Conservation (phyloP, 768 basidiomycete species). For the Nidula microcarpa region DNA sequence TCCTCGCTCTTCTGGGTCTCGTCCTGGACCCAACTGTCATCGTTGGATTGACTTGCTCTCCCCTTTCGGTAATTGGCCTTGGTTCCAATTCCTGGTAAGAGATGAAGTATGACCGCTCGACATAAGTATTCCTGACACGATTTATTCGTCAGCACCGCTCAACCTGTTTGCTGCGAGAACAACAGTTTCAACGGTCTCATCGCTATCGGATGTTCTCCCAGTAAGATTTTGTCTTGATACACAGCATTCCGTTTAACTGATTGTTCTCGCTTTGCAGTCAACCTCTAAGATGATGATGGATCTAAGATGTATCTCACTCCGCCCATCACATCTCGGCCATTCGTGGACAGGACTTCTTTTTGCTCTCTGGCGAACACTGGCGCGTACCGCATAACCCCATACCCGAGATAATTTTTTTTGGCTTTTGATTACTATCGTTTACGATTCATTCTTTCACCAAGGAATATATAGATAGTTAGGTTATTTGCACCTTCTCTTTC, state of each 20-base stretch:
- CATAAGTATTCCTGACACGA: neutral
- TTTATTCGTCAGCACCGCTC: slow-evolving; percentile 20
- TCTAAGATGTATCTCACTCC: neutral
- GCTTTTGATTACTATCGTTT: neutral
- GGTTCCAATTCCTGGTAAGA: slow-evolving; percentile 28
- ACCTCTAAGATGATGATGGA: slow-evolving; percentile 8
- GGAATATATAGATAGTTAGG: neutral
- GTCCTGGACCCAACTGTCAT: slow-evolving; percentile 12
- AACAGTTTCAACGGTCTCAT: slow-evolving; percentile 42
- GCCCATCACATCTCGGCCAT: neutral
- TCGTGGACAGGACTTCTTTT: neutral
- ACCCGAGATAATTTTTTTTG: slow-evolving; percentile 1
- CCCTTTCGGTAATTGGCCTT: slow-evolving; percentile 24
- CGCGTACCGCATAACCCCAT: neutral
- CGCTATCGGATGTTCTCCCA: slow-evolving; percentile 36
- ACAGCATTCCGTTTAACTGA: neutral
- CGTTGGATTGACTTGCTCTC: slow-evolving; percentile 34
- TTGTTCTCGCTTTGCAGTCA: slow-evolving; percentile 12
- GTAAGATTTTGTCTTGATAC: slow-evolving; percentile 22
- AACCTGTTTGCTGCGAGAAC: slow-evolving; percentile 45
- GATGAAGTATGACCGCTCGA: neutral
- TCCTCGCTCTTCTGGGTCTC: slow-evolving; percentile 29
- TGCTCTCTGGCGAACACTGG: neutral
- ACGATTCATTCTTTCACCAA: slow-evolving; percentile 17
- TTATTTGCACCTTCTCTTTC: neutral